Evolutionary conservation across 1,139 yeast genomes (phyloP).

Genomic region (Chernovozyma aurita): DNA sequence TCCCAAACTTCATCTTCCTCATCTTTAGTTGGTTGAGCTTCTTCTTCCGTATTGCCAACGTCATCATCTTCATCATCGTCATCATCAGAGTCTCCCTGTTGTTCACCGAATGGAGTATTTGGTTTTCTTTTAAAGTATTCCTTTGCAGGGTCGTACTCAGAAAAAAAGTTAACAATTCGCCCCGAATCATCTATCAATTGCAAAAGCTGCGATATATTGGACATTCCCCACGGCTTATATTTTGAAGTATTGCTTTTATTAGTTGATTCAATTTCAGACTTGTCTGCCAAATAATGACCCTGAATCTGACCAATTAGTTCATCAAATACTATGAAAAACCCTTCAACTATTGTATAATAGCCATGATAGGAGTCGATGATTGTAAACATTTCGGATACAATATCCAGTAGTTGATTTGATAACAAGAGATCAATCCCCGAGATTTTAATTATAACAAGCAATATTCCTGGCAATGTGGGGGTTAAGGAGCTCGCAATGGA

Average conservation of each 20-base stretch:
- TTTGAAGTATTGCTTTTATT: constrained; percentile 15
- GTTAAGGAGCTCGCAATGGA: constrained; percentile 62
- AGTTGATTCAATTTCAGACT: constrained; percentile 12
- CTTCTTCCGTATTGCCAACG: constrained; percentile 12
- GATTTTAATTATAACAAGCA: constrained; percentile 61
- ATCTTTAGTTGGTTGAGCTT: constrained; percentile 18
- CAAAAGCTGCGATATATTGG: constrained; percentile 31
- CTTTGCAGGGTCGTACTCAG: constrained; percentile 25
- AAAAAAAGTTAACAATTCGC: constrained; percentile 27
- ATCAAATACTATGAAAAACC: constrained; percentile 68
- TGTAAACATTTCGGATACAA: constrained; percentile 68
- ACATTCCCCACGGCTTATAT: constrained; percentile 56
- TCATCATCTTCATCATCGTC: constrained; percentile 33
- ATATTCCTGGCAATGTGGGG: constrained; percentile 67
- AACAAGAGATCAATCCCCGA: constrained; percentile 62
- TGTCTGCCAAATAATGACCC: constrained; percentile 27
- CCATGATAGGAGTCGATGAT: constrained; percentile 83
- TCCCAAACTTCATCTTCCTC: constrained; percentile 43
- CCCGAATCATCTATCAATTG: constrained; percentile 37
- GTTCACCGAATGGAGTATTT: constrained; percentile 33
- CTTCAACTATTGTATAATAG: constrained; percentile 64
- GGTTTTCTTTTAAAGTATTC: constrained; percentile 30
- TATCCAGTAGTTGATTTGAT: constrained; percentile 60
- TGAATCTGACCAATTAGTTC: constrained; percentile 56
- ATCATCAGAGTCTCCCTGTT: constrained; percentile 32